A percentile compares a stretch with the other conserved stretches of the same genome.
Evolutionary conservation across 768 basidiomycete genomes (phyloP).

Genomic region (Mycena galopus): DNA sequence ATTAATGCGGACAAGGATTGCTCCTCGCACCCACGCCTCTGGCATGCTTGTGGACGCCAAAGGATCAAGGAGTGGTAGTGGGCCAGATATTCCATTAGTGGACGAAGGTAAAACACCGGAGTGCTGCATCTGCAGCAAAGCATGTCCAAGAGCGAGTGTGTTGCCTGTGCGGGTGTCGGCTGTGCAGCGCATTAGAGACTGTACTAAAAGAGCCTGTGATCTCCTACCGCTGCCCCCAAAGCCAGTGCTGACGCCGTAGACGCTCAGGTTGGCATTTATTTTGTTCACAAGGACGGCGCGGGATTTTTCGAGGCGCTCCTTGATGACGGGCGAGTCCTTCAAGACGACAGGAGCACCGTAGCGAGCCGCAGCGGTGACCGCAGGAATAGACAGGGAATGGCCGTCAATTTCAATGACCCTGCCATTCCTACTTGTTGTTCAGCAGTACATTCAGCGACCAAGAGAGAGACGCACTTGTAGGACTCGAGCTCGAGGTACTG

Average conservation of each 20-base stretch:
- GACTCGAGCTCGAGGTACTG: conserved; percentile 17
- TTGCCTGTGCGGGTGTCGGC: conserved; percentile 88
- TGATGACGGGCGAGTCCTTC: background rate
- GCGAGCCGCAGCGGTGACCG: background rate
- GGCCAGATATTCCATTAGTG: conserved; percentile 56
- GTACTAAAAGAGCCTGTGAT: background rate
- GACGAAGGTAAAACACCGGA: conserved; percentile 78
- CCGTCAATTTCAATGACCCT: conserved; percentile 4
- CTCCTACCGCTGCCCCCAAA: conserved; percentile 14
- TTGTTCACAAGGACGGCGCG: background rate
- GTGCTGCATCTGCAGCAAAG: conserved; percentile 86
- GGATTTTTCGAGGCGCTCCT: background rate
- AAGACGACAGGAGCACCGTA: background rate
- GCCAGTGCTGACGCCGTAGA: conserved; percentile 6
- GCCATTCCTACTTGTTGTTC: background rate
- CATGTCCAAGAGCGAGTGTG: conserved; percentile 78
- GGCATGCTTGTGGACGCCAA: conserved; percentile 81
- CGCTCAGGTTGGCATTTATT: background rate
- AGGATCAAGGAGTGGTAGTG: conserved; percentile 80
- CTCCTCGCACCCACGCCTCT: conserved; percentile 87
- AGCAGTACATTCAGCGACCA: background rate
- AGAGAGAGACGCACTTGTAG: conserved; percentile 2
- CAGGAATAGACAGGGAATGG: background rate
- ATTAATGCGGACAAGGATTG: conserved; percentile 90
- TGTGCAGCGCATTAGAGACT: background rate